phyloP scores from a whole-genome alignment of 306 rosid species.

The Mimosa bimucronata region DNA sequence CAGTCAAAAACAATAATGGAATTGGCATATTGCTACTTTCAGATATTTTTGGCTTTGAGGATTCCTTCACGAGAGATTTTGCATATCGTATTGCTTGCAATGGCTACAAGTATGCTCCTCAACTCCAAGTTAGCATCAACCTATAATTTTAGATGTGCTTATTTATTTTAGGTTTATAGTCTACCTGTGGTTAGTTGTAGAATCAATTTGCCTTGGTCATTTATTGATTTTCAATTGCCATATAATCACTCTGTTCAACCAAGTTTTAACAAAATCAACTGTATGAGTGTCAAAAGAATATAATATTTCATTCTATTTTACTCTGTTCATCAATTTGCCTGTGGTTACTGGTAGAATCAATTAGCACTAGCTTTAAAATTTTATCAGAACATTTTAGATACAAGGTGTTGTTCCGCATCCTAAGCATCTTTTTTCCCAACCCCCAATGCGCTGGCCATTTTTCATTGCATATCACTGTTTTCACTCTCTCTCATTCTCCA shows the following conservation, averaged over 20 bases:
- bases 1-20: slow-evolving; percentile 82
- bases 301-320: background rate
- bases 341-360: too few relatives aligned
- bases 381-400: background rate
- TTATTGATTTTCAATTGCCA: background rate
- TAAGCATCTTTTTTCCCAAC: background rate
- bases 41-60: slow-evolving; percentile 70
- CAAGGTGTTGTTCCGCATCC: background rate
- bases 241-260: background rate
- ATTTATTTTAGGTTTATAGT: background rate
- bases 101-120: slow-evolving; percentile 73
- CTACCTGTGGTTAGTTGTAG: background rate
- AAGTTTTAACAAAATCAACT: background rate
- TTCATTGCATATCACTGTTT: background rate
- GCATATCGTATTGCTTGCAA: slow-evolving; percentile 84
- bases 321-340: background rate
- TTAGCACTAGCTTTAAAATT: background rate
- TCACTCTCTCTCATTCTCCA: background rate
- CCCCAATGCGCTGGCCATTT: background rate
- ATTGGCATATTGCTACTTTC: slow-evolving; percentile 77
- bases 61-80: slow-evolving; percentile 72
- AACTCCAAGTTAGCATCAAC: slow-evolving; percentile 11
- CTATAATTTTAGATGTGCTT: background rate
- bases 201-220: background rate
- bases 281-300: background rate